Conservation (phyloP, 2,329 filamentous ascomycete species). For the Pseudomassariella vexata region DNA sequence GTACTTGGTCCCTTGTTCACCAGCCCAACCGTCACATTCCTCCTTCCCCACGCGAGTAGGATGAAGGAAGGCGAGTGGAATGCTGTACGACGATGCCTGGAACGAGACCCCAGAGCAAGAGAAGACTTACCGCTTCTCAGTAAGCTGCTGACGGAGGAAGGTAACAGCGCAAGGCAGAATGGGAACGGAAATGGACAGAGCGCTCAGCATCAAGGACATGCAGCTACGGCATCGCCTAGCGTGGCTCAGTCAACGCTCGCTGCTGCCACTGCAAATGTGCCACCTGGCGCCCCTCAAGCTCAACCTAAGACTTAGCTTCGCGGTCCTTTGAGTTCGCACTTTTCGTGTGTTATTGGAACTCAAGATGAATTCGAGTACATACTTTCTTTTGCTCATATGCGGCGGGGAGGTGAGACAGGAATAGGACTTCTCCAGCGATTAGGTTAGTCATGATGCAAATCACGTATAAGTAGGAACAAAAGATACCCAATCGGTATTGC, state of each 20-base stretch:
- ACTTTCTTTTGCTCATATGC: too few relatives aligned
- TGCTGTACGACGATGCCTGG: slow-evolving; percentile 64
- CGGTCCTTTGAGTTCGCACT: too few relatives aligned
- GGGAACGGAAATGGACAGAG: slow-evolving; percentile 4
- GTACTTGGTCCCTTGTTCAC: slow-evolving; percentile 58
- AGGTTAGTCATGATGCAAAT: too few relatives aligned
- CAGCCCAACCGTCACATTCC: slow-evolving; percentile 61
- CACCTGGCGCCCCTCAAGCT: slow-evolving; percentile 10
- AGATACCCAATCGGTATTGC: too few relatives aligned
- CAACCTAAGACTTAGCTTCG: slow-evolving; percentile 20
- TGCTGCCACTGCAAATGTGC: slow-evolving; percentile 16
- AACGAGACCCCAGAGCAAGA: slow-evolving; percentile 58
- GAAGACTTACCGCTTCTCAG: slow-evolving; percentile 56
- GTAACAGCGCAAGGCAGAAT: slow-evolving; percentile 23
- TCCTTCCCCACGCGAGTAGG: slow-evolving; percentile 62
- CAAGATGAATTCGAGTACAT: too few relatives aligned
- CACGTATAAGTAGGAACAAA: too few relatives aligned
- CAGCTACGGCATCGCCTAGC: slow-evolving; percentile 17
- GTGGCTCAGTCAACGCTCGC: slow-evolving; percentile 25
- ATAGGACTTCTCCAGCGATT: too few relatives aligned
- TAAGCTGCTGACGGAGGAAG: slow-evolving; percentile 46
- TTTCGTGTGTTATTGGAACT: too few relatives aligned
- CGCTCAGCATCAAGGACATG: slow-evolving; percentile 9
- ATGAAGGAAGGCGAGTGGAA: slow-evolving; percentile 69
- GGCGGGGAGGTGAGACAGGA: too few relatives aligned